Evolutionary conservation across 129 eudicot genomes (phyloP).

Genomic region (Tanacetum coccineum): DNA sequence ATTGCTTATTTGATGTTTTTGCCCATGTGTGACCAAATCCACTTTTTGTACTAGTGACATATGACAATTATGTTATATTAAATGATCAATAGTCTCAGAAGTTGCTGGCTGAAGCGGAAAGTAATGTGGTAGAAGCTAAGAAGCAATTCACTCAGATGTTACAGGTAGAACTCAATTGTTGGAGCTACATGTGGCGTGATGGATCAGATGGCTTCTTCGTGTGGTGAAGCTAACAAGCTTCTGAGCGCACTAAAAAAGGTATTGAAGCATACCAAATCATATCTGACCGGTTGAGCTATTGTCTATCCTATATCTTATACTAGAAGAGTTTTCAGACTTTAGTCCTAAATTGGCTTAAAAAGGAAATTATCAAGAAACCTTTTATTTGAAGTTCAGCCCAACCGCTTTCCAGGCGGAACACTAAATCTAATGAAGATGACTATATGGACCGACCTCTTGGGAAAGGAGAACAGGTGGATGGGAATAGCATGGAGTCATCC

Average conservation of each 20-base stretch:
- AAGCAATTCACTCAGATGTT: too few species aligned
- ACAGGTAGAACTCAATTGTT: too few species aligned
- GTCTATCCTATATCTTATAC: neutral
- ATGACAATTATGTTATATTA: too few species aligned
- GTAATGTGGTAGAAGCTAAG: too few species aligned
- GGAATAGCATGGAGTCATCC: slow-evolving; percentile 68
- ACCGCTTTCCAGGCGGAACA: slow-evolving; percentile 46
- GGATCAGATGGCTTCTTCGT: too few species aligned
- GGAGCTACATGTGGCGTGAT: too few species aligned
- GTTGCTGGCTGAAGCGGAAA: too few species aligned
- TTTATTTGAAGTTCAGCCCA: slow-evolving; percentile 54
- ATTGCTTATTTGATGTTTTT: too few species aligned
- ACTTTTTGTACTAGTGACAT: too few species aligned
- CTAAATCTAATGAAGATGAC: slow-evolving; percentile 61
- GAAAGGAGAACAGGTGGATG: slow-evolving; percentile 61
- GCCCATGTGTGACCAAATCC: too few species aligned
- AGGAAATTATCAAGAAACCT: slow-evolving; percentile 84
- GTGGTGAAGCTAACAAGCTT: too few species aligned
- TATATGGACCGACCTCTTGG: slow-evolving; percentile 34
- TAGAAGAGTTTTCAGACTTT: slow-evolving; percentile 52
- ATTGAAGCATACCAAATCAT: neutral
- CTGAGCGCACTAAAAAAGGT: slow-evolving; percentile 93
- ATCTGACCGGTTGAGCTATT: slow-evolving; percentile 11
- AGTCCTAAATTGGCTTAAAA: slow-evolving; percentile 95
- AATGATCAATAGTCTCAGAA: too few species aligned